Conservation (phyloP, 1,284 basidiomycete species). For the Blastosporella zonata region DNA sequence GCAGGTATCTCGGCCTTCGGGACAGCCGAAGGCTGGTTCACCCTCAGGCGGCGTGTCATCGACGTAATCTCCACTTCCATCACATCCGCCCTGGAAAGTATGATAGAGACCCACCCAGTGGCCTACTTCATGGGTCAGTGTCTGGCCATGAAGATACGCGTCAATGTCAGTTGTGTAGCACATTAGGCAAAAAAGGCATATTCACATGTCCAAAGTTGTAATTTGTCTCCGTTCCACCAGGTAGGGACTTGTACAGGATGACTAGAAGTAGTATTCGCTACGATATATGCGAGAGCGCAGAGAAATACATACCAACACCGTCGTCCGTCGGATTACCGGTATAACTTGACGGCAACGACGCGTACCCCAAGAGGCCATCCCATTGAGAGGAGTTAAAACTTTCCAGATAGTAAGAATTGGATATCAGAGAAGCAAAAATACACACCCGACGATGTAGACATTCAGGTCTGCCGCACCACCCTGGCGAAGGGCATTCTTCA, state of each 20-base stretch:
- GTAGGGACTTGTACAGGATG: neutral
- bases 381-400: constrained; percentile 15
- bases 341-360: constrained; percentile 21
- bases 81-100: constrained; percentile 29
- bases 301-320: constrained; percentile 15
- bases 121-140: constrained; percentile 23
- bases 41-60: constrained; percentile 44
- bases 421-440: neutral
- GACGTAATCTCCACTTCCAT: constrained; percentile 33
- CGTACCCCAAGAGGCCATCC: constrained; percentile 15
- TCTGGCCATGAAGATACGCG: constrained; percentile 15
- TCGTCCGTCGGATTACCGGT: constrained; percentile 12
- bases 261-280: constrained; percentile 1
- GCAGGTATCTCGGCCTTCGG: constrained; percentile 29
- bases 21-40: constrained; percentile 34
- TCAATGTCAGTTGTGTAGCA: neutral
- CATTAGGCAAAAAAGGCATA: neutral
- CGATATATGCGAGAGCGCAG: constrained; percentile 1
- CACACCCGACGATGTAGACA: constrained; percentile 20
- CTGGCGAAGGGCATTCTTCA: constrained; percentile 11
- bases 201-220: constrained; percentile 13
- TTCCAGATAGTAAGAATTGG: neutral
- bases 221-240: neutral
- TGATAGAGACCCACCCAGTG: constrained; percentile 20
- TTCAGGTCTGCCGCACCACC: constrained; percentile 16